Evolutionary conservation across 495 filamentous ascomycete species (phyloP).

Genomic region (Halenospora varia): DNA sequence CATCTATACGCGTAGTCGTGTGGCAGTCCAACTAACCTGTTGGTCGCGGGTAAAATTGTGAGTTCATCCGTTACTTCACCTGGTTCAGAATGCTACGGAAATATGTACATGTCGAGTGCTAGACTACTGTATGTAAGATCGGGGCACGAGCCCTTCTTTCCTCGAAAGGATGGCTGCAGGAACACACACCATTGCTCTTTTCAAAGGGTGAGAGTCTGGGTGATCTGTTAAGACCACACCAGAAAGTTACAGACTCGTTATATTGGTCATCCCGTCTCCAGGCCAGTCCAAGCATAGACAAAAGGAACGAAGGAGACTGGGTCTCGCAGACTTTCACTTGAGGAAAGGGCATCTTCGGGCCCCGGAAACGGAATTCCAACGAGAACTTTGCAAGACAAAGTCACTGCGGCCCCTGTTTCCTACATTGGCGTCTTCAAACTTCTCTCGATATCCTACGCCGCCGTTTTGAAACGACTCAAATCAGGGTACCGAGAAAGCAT

Average conservation of each 20-base stretch:
- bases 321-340: neutral
- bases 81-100: neutral
- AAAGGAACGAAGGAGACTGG: neutral
- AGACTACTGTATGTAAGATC: neutral
- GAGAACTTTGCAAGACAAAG: no score
- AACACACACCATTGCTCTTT: constrained; percentile 13
- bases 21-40: neutral
- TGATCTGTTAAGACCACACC: neutral
- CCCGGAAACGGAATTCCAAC: no score
- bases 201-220: no score
- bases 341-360: no score
- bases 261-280: neutral
- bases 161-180: constrained; percentile 19
- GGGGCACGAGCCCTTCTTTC: neutral
- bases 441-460: neutral
- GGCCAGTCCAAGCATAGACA: neutral
- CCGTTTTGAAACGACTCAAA: neutral
- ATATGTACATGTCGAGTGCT: no score
- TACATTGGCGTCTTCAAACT: neutral
- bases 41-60: constrained; percentile 6
- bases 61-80: constrained; percentile 1
- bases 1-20: neutral
- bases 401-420: no score
- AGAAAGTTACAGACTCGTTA: neutral
- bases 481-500: neutral